A percentile compares a stretch with the other conserved stretches of the same genome.
These are phyloP conservation scores for Vigna unguiculata DNA, from an alignment of 306 rosid species.

Conservation along the genomic window DNA sequence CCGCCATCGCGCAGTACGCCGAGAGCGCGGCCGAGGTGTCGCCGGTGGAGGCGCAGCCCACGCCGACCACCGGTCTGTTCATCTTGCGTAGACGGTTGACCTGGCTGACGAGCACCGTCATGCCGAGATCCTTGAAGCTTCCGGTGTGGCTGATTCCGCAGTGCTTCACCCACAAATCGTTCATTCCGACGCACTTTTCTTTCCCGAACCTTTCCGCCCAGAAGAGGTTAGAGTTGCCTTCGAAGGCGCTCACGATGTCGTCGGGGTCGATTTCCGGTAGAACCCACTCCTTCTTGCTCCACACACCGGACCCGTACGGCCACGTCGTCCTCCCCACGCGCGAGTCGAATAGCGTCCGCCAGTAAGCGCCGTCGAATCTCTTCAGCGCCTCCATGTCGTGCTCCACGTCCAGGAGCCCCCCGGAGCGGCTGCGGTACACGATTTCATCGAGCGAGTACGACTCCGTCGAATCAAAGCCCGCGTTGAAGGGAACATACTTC, in stretches of 20 bases:
- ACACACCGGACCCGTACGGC: constrained; percentile 94
- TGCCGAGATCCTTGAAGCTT: constrained; percentile 81
- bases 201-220: constrained; percentile 93
- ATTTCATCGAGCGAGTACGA: constrained; percentile 84
- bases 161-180: constrained; percentile 86
- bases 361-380: constrained; percentile 74
- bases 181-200: constrained; percentile 78
- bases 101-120: constrained; percentile 86
- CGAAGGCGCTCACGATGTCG: constrained; percentile 77
- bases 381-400: constrained; percentile 72
- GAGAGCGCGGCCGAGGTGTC: constrained; percentile 86
- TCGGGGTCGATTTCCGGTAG: constrained; percentile 78
- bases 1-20: constrained; percentile 80
- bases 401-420: constrained; percentile 77
- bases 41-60: constrained; percentile 85
- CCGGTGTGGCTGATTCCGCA: constrained; percentile 87
- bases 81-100: constrained; percentile 71
- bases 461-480: constrained; percentile 60
- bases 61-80: constrained; percentile 73
- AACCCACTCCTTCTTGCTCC: constrained; percentile 96
- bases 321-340: constrained; percentile 89
- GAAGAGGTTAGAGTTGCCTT: constrained; percentile 82
- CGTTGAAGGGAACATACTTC: constrained; percentile 74
- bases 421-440: constrained; percentile 86
- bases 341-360: constrained; percentile 80